Conservation (phyloP, 1,139 yeast species). For the Geotrichum restrictum region DNA sequence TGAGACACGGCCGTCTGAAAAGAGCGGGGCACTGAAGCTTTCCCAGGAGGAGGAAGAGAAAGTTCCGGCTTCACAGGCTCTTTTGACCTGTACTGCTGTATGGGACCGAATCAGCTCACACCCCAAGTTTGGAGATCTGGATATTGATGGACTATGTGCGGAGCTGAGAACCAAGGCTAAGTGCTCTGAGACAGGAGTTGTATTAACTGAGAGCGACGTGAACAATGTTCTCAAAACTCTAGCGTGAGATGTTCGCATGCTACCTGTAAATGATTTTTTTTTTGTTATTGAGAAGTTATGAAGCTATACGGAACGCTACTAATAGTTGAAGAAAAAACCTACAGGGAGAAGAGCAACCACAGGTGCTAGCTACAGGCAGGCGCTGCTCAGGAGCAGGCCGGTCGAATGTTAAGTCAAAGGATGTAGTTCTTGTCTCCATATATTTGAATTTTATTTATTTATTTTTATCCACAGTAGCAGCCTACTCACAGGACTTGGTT, state of each 20-base stretch:
- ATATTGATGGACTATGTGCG: conserved; percentile 85
- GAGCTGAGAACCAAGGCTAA: conserved; percentile 89
- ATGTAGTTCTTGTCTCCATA: not conserved
- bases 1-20: conserved; percentile 34
- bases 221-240: conserved; percentile 51
- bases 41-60: conserved; percentile 39
- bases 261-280: not conserved
- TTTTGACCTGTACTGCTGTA: conserved; percentile 78
- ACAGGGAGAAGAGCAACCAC: no score
- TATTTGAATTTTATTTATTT: not conserved
- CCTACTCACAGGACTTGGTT: no score
- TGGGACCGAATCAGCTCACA: conserved; percentile 96
- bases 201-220: conserved; percentile 74
- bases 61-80: conserved; percentile 37
- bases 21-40: conserved; percentile 30
- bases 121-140: conserved; percentile 88
- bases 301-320: not conserved
- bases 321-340: no score
- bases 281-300: not conserved
- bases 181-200: conserved; percentile 89
- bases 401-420: not conserved
- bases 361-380: no score
- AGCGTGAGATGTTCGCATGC: not conserved
- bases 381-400: not conserved
- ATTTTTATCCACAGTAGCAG: no score